phyloP scores from a whole-genome alignment of 331 rosid species.

The Dryas integrifolia region DNA sequence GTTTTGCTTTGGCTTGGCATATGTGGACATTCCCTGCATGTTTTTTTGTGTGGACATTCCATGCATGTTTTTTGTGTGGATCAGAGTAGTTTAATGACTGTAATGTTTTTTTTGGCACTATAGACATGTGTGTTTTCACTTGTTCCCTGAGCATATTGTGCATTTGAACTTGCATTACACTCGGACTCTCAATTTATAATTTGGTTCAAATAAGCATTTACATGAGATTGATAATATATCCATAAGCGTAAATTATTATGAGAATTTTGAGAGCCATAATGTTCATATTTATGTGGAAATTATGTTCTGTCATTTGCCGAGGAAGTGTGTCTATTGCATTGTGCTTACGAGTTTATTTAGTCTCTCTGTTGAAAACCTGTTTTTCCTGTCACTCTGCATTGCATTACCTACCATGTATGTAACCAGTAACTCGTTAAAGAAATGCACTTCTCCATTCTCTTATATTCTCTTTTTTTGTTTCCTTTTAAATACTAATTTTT shows the following conservation, averaged over 20 bases:
- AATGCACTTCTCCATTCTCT: not conserved
- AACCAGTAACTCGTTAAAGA: too few species aligned
- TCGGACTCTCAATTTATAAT: not conserved
- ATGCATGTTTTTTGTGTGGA: constrained; percentile 3
- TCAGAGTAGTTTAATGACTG: not conserved
- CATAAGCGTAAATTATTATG: not conserved
- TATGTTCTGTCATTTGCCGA: not conserved
- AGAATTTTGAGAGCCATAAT: not conserved
- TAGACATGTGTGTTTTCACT: not conserved
- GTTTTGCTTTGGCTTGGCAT: not conserved
- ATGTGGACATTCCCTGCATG: constrained; percentile 1
- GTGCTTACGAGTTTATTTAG: not conserved
- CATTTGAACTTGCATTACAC: not conserved
- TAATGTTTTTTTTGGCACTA: not conserved
- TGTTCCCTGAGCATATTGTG: not conserved
- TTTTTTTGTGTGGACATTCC: not conserved
- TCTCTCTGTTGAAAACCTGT: constrained; percentile 2
- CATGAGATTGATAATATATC: not conserved
- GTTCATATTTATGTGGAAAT: not conserved
- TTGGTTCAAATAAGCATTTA: not conserved
- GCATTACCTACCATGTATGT: not conserved
- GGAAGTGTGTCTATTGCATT: not conserved
- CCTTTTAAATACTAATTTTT: not conserved
- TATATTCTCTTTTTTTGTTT: not conserved
- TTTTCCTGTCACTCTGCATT: not conserved